Conservation (phyloP, 495 filamentous ascomycete species). For the Terfezia claveryi region DNA sequence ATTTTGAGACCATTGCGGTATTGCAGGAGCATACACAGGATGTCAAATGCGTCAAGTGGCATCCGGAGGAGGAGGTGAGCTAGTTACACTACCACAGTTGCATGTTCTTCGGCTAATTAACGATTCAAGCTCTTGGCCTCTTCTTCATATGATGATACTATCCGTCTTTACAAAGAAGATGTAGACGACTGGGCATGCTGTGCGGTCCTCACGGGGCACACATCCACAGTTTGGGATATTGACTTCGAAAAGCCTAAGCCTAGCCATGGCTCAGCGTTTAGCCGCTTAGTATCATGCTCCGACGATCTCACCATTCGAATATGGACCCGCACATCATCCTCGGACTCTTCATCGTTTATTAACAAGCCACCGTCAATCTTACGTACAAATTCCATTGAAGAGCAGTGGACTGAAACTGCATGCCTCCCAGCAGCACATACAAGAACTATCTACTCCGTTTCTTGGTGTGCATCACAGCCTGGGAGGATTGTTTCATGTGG, state of each 20-base stretch:
- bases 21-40: conserved; percentile 84
- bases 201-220: conserved; percentile 55
- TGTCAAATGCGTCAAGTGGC: conserved; percentile 84
- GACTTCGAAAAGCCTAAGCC: conserved; percentile 46
- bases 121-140: conserved; percentile 47
- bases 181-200: conserved; percentile 81
- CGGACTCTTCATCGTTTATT: conserved; percentile 13
- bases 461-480: conserved; percentile 46
- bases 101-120: conserved; percentile 1
- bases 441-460: conserved; percentile 55
- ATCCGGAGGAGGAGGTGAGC: conserved; percentile 38
- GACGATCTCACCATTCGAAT: conserved; percentile 58
- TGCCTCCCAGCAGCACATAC: conserved; percentile 52
- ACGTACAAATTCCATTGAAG: conserved; percentile 41
- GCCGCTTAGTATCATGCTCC: conserved; percentile 48
- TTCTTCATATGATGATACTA: conserved; percentile 77
- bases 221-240: conserved; percentile 67
- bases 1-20: conserved; percentile 89
- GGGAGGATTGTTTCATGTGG: conserved; percentile 64
- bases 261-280: conserved; percentile 9
- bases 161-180: conserved; percentile 76
- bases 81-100: background rate
- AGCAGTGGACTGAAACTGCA: conserved; percentile 58
- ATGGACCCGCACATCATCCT: conserved; percentile 38
- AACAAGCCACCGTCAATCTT: conserved; percentile 58